These are phyloP conservation scores for Mucor lusitanicus DNA, from an alignment of 371 early-diverging fungal species.

Conservation along the genomic window DNA sequence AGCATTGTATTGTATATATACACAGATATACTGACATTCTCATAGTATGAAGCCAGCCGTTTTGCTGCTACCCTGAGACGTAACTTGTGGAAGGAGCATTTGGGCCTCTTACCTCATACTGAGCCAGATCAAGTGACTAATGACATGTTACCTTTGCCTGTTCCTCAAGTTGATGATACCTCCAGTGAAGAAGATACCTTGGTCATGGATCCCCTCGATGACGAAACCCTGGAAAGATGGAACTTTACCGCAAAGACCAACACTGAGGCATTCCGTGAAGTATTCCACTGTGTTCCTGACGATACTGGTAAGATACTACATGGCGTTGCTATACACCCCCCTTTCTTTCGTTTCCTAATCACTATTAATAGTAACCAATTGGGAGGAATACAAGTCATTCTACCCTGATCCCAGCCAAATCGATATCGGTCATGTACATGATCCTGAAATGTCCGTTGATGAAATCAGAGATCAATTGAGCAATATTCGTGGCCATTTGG, in stretches of 20 bases:
- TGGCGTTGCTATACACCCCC: slow-evolving; percentile 2
- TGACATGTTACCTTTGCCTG: slow-evolving; percentile 55
- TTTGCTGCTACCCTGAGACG: slow-evolving; percentile 80
- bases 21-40: neutral
- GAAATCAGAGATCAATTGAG: slow-evolving; percentile 50
- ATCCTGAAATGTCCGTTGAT: slow-evolving; percentile 47
- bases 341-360: neutral
- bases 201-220: slow-evolving; percentile 65
- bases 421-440: slow-evolving; percentile 46
- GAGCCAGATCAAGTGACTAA: slow-evolving; percentile 50
- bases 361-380: slow-evolving; percentile 48
- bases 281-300: slow-evolving; percentile 81
- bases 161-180: slow-evolving; percentile 36
- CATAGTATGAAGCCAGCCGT: slow-evolving; percentile 56
- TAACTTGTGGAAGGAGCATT: slow-evolving; percentile 83
- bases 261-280: slow-evolving; percentile 65
- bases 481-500: slow-evolving; percentile 66
- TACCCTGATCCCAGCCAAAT: slow-evolving; percentile 48
- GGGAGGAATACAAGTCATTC: slow-evolving; percentile 71
- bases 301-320: slow-evolving; percentile 54
- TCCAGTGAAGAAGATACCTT: slow-evolving; percentile 39
- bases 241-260: slow-evolving; percentile 58
- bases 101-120: slow-evolving; percentile 65
- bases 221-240: slow-evolving; percentile 58
- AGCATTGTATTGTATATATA: too few species aligned